Evolutionary conservation across 345 rosid species (phyloP).

Genomic region (Bruguiera parviflora): DNA sequence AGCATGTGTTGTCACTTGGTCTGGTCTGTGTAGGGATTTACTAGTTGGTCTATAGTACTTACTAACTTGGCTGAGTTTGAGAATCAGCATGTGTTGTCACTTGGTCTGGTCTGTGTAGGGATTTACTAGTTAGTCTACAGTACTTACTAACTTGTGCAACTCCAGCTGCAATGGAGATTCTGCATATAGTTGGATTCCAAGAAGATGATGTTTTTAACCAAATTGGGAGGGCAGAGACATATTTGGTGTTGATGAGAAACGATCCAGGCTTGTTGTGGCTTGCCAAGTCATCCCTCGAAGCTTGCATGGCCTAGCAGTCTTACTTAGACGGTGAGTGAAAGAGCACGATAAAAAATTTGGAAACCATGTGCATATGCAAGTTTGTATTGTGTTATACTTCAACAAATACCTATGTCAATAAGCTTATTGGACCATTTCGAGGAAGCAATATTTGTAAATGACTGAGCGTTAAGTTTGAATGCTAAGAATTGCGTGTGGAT

Average conservation of each 20-base stretch:
- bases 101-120: neutral
- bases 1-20: neutral
- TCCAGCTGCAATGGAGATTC: constrained; percentile 84
- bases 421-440: too few relatives aligned
- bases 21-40: neutral
- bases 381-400: too few relatives aligned
- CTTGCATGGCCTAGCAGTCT: constrained; percentile 39
- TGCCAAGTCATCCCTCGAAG: constrained; percentile 72
- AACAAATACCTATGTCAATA: too few relatives aligned
- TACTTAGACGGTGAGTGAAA: neutral
- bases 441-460: too few relatives aligned
- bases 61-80: neutral
- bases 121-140: neutral
- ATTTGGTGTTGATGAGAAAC: constrained; percentile 71
- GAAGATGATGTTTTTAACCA: constrained; percentile 56
- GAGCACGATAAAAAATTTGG: neutral
- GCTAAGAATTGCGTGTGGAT: too few relatives aligned
- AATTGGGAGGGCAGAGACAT: constrained; percentile 55
- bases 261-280: constrained; percentile 95
- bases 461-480: too few relatives aligned
- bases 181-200: constrained; percentile 61
- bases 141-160: constrained; percentile 4
- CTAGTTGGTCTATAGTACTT: neutral
- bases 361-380: too few relatives aligned
- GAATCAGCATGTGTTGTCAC: neutral